Base-by-base conservation (phyloP, 352 stramenopile species). In the Globisporangium cylindrosporum region DNA sequence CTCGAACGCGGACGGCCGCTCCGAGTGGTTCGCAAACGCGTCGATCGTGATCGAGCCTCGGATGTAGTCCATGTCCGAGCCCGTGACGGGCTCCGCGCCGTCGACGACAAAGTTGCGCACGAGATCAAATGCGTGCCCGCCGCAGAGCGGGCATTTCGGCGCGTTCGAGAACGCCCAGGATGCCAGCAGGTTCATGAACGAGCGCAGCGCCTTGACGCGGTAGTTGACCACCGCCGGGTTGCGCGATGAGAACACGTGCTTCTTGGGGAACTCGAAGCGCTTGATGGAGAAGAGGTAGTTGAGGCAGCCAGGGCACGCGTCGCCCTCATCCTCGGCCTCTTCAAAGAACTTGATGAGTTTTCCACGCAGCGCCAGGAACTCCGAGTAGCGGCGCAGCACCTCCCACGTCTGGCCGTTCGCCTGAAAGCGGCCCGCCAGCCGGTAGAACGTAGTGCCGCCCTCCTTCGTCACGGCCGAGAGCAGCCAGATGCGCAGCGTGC, bases 231-330 rank as follows among this genome's bases (percentile, higher is more conserved):
- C 86, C 2, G 84, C 72, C n/a, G 82, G 78, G 55, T 84, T 88
- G 53, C 81, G 75, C 14, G 88, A 94, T 14, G 82, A 87, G 64
- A 95, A 93, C 5, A 93, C 53, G 69, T 95, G 88, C 73, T 95
- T 95, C 74, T 93, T 94, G 0, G 88, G 88, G 64, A 95, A 95
- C 49, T 89, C 81, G 68, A 95, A 95, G 66, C 78, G 73, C 69
- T 84, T 74, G 72, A 95, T 86, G 46, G 84, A 76, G 71, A 91
- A 78, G 54, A 93, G 69, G 62, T 94, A 94, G 65, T 92, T 93
- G 48, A 84, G 59, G 67, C 88, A 95, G 4, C 88, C 84, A 1
- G 88, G 88, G 34, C 88, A 95, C 29, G 88, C 93, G 32, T 89
- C 82, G 25, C 74, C 77, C 25, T 85, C 91, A 51, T 91, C 83